Percentiles rank a stretch among this genome's conserved stretches.
Conservation (phyloP, 1,284 basidiomycete genomes). For the Apiotrichum domesticum region DNA sequence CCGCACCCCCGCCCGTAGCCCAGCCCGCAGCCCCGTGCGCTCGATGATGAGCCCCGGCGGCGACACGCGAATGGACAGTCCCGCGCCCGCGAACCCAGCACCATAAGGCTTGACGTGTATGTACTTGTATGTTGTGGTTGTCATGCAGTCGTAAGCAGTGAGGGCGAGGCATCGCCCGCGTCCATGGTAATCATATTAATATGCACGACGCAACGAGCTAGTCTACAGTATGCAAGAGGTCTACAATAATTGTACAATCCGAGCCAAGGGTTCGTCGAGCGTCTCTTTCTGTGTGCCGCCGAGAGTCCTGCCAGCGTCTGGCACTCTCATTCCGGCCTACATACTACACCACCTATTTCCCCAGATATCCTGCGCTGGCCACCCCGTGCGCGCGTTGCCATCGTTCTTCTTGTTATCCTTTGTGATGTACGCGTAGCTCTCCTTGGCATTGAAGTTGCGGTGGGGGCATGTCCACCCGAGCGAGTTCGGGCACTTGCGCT, state of each 20-base stretch:
- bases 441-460: slow-evolving; percentile 57
- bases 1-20: background rate
- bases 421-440: slow-evolving; percentile 67
- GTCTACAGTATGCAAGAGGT: too few relatives aligned
- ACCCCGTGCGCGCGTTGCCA: slow-evolving; percentile 51
- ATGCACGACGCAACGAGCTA: too few relatives aligned
- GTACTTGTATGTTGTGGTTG: too few relatives aligned
- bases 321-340: slow-evolving; percentile 30
- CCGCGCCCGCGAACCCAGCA: background rate
- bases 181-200: too few relatives aligned
- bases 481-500: slow-evolving; percentile 68
- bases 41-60: background rate
- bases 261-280: too few relatives aligned
- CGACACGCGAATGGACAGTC: background rate
- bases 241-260: too few relatives aligned
- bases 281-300: too few relatives aligned
- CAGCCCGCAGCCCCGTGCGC: too few relatives aligned
- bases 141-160: too few relatives aligned
- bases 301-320: too few relatives aligned
- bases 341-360: slow-evolving; percentile 75
- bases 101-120: too few relatives aligned
- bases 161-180: too few relatives aligned
- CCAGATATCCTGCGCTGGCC: slow-evolving; percentile 57
- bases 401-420: slow-evolving; percentile 55
- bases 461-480: slow-evolving; percentile 59